Conservation (phyloP, 1,284 basidiomycete species). For the Rugosomyces carneus region DNA sequence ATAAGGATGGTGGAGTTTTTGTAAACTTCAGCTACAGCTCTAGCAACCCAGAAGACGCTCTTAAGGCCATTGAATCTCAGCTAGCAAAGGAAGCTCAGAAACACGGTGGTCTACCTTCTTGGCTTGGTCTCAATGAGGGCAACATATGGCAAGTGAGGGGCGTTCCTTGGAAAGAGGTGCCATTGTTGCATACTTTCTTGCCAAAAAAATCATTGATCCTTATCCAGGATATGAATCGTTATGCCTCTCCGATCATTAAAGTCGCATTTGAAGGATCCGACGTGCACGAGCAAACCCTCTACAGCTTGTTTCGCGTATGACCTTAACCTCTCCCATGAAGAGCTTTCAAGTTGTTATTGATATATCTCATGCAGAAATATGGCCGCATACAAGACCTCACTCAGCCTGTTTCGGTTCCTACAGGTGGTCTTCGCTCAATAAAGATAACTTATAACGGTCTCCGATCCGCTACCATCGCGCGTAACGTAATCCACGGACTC, state of each 20-base stretch:
- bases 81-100: slow-evolving; percentile 36
- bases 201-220: not conserved
- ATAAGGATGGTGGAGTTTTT: slow-evolving; percentile 85
- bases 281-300: slow-evolving; percentile 71
- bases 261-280: slow-evolving; percentile 88
- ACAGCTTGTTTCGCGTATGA: slow-evolving; percentile 62
- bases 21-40: slow-evolving; percentile 66
- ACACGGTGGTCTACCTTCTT: slow-evolving; percentile 58
- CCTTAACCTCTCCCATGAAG: slow-evolving; percentile 3
- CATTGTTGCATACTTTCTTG: slow-evolving; percentile 15
- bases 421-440: slow-evolving; percentile 65
- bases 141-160: slow-evolving; percentile 79
- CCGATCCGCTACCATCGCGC: slow-evolving; percentile 74
- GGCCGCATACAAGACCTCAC: slow-evolving; percentile 73
- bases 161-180: slow-evolving; percentile 78
- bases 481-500: slow-evolving; percentile 81
- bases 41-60: slow-evolving; percentile 31
- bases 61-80: slow-evolving; percentile 44
- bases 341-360: not conserved
- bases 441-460: slow-evolving; percentile 58
- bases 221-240: slow-evolving; percentile 79
- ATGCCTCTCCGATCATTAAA: slow-evolving; percentile 65
- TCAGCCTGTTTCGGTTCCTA: slow-evolving; percentile 55
- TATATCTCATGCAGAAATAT: slow-evolving; percentile 54
- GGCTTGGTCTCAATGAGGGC: slow-evolving; percentile 49